Evolutionary conservation across 805 yeast genomes (phyloP).

Genomic region (Scheffersomyces lignosus): DNA sequence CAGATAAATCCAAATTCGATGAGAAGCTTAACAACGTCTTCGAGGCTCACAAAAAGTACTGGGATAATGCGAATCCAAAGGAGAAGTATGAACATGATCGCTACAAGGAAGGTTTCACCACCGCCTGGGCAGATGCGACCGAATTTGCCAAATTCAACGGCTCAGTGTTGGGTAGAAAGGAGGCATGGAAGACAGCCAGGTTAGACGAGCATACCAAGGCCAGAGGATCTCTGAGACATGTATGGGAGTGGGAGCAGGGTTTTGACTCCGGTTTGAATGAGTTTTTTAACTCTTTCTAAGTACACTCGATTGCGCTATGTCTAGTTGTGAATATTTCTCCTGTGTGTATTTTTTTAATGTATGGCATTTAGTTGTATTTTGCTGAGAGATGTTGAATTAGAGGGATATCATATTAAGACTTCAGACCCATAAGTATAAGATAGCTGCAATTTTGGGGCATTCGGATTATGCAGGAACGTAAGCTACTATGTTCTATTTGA

Average conservation of each 20-base stretch:
- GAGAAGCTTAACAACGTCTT: constrained; percentile 36
- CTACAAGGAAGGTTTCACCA: constrained; percentile 72
- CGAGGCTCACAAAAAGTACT: constrained; percentile 58
- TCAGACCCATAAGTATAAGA: no score
- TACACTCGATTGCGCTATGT: no score
- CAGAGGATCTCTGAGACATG: constrained; percentile 54
- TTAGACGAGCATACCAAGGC: constrained; percentile 55
- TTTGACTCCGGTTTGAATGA: constrained; percentile 60
- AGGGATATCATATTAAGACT: no score
- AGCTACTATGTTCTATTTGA: no score
- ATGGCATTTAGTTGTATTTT: no score
- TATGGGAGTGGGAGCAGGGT: constrained; percentile 94
- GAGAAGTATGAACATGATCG: constrained; percentile 79
- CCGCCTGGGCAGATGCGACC: constrained; percentile 74
- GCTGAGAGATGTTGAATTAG: no score
- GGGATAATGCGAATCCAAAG: constrained; percentile 59
- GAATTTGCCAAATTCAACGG: constrained; percentile 68
- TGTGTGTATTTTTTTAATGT: no score
- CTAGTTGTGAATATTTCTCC: no score
- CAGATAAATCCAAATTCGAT: constrained; percentile 44
- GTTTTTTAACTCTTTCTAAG: constrained; percentile 19
- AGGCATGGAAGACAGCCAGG: constrained; percentile 68
- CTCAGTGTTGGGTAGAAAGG: constrained; percentile 70
- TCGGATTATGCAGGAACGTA: no score
- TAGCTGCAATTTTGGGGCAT: no score